A percentile compares a stretch with the other conserved stretches of the same genome.
Conservation (phyloP, 2,329 filamentous ascomycete genomes). For the Xylaria sp. region DNA sequence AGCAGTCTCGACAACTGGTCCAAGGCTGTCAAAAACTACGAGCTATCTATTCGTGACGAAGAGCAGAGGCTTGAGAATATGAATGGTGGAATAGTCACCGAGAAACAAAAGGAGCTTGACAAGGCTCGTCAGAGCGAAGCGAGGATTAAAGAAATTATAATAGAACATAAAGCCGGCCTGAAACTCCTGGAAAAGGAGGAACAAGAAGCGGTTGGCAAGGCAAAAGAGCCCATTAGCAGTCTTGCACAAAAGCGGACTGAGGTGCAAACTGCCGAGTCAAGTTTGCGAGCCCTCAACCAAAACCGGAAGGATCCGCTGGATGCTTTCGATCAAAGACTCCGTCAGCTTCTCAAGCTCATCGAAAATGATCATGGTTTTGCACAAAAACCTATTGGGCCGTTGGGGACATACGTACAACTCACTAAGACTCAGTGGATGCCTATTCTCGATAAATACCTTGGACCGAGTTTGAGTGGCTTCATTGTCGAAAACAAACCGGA, state of each 20-base stretch:
- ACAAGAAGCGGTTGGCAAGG: constrained; percentile 43
- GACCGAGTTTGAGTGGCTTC: constrained; percentile 77
- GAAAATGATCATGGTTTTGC: constrained; percentile 75
- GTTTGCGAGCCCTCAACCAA: constrained; percentile 63
- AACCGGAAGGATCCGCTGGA: constrained; percentile 70
- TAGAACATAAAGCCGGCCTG: constrained; percentile 43
- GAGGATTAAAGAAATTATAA: constrained; percentile 53
- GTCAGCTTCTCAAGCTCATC: constrained; percentile 74
- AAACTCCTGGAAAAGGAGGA: constrained; percentile 47
- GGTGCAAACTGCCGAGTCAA: constrained; percentile 62
- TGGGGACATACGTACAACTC: constrained; percentile 82
- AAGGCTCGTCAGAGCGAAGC: constrained; percentile 64
- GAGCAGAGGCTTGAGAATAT: constrained; percentile 71
- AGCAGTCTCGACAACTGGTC: constrained; percentile 66
- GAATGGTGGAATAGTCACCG: constrained; percentile 75
- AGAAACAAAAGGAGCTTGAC: constrained; percentile 69
- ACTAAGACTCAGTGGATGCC: constrained; percentile 84
- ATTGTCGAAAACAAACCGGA: constrained; percentile 83
- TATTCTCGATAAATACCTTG: constrained; percentile 81
- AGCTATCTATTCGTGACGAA: constrained; percentile 65
- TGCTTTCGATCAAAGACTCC: constrained; percentile 73
- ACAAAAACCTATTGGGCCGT: constrained; percentile 81
- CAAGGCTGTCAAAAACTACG: constrained; percentile 57
- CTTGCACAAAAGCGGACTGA: constrained; percentile 63
- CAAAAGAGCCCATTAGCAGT: constrained; percentile 47